Conservation (phyloP, 2,329 filamentous ascomycete species). For the Lizonia empirigonia region DNA sequence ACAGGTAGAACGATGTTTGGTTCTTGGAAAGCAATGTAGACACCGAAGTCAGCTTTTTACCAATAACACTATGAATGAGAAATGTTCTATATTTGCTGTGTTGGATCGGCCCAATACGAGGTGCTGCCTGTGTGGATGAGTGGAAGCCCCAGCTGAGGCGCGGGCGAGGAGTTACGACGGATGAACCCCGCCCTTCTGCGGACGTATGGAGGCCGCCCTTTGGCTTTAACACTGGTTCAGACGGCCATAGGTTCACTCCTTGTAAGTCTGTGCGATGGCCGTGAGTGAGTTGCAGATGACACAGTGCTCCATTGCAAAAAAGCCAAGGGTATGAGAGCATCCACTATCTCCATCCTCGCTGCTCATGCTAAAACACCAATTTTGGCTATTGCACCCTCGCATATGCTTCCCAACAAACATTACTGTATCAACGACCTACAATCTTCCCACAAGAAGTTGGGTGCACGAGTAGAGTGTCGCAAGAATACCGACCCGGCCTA, state of each 20-base stretch:
- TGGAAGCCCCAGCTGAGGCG: slow-evolving; percentile 1
- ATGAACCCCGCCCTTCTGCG: slow-evolving; percentile 12
- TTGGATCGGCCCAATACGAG: not conserved
- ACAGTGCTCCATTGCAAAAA: not conserved
- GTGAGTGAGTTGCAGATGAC: not conserved
- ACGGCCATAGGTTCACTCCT: not conserved
- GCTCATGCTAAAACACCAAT: slow-evolving; percentile 2
- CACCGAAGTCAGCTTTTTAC: not conserved
- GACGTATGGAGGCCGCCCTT: slow-evolving; percentile 1
- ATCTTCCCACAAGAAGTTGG: not conserved
- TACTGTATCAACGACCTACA: slow-evolving; percentile 17
- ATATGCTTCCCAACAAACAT: slow-evolving; percentile 21
- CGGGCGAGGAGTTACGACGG: slow-evolving; percentile 7
- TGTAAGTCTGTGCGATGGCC: not conserved
- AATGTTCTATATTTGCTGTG: not conserved
- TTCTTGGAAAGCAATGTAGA: not conserved
- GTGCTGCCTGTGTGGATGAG: not conserved
- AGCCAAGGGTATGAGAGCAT: not conserved
- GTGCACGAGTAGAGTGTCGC: slow-evolving; percentile 4
- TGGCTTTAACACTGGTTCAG: not conserved
- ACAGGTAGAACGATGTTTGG: not conserved
- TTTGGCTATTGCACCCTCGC: slow-evolving; percentile 10
- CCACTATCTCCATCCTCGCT: slow-evolving; percentile 2
- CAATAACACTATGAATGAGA: not conserved
- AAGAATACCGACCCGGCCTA: slow-evolving; percentile 15